A percentile compares a stretch with the other conserved stretches of the same genome.
These are phyloP conservation scores for Apiospora saccharicola DNA, from an alignment of 2,329 filamentous ascomycete species.

Conservation along the genomic window DNA sequence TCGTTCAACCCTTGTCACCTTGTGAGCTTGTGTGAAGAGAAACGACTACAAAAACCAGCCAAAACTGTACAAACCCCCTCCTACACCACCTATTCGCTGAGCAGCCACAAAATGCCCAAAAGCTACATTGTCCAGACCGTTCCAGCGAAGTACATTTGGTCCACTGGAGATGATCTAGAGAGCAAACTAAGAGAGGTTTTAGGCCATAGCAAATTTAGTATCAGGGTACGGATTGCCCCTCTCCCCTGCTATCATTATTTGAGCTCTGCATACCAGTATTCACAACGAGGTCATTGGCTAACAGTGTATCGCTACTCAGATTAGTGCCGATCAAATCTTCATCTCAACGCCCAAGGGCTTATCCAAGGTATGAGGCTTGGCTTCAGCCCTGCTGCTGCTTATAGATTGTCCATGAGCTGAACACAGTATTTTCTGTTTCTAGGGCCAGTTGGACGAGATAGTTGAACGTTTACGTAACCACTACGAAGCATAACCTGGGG, in stretches of 20 bases:
- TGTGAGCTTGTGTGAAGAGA: not conserved
- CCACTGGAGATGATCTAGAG: not conserved
- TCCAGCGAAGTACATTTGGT: not conserved
- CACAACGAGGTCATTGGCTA: not conserved
- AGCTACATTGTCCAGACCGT: not conserved
- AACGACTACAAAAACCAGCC: not conserved
- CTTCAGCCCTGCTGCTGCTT: not conserved
- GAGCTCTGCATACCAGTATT: not conserved
- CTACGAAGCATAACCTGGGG: not conserved
- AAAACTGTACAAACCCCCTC: not conserved
- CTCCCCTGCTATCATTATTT: too few relatives aligned
- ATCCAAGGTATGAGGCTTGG: not conserved
- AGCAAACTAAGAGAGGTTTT: not conserved
- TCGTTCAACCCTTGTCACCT: not conserved
- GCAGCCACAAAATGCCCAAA: not conserved
- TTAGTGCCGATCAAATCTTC: not conserved
- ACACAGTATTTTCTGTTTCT: not conserved
- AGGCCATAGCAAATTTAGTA: not conserved
- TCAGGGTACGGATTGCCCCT: not conserved
- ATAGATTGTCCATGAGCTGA: not conserved
- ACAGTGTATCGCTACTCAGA: not conserved
- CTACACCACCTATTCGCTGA: not conserved
- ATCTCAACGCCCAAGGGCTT: not conserved
- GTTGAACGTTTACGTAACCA: not conserved
- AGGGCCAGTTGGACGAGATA: not conserved